Percentiles rank a stretch among this genome's conserved stretches.
These are phyloP conservation scores for Puccinia polysora DNA, from an alignment of 1,284 basidiomycete species.

Conservation along the genomic window DNA sequence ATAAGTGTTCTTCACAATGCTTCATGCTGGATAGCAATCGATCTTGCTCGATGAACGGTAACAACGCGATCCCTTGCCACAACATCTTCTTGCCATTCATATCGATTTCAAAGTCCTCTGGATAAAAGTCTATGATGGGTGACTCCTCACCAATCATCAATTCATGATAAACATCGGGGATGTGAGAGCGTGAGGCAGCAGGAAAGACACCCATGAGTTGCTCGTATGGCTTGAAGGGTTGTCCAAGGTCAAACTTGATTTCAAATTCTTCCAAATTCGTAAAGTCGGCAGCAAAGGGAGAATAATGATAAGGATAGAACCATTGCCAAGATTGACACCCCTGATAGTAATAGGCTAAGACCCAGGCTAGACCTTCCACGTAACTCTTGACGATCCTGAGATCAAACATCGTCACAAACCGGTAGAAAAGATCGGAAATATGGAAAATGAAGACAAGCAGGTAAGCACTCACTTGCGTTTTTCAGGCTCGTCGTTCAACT, in stretches of 20 bases:
- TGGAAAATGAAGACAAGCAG: conserved; percentile 9
- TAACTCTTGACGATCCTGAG: conserved; percentile 75
- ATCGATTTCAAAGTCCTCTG: conserved; percentile 84
- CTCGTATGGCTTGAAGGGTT: conserved; percentile 93
- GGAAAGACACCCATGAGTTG: conserved; percentile 98
- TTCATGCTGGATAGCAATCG: conserved; percentile 79
- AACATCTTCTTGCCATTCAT: conserved; percentile 99
- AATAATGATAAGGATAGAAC: conserved; percentile 98
- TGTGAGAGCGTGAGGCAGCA: conserved; percentile 80
- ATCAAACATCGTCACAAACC: too few relatives aligned
- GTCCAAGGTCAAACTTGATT: conserved; percentile 70
- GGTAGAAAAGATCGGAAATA: neutral
- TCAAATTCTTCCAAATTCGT: conserved; percentile 72
- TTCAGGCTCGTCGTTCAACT: conserved; percentile 68
- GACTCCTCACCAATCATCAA: conserved; percentile 85
- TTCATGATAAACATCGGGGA: conserved; percentile 76
- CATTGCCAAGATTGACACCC: conserved; percentile 94
- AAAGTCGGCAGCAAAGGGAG: conserved; percentile 96
- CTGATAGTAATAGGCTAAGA: conserved; percentile 96
- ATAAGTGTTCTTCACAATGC: conserved; percentile 66
- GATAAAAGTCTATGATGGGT: conserved; percentile 95
- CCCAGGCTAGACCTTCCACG: conserved; percentile 93
- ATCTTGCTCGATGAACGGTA: conserved; percentile 90
- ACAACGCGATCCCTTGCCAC: conserved; percentile 95
- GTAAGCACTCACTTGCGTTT: conserved; percentile 69